Evolutionary conservation across 225 moss, liverwort and hornwort genomes (phyloP), one percentile per base, ranked within the genome.

Genomic region (Marchantia paleacea): DNA sequence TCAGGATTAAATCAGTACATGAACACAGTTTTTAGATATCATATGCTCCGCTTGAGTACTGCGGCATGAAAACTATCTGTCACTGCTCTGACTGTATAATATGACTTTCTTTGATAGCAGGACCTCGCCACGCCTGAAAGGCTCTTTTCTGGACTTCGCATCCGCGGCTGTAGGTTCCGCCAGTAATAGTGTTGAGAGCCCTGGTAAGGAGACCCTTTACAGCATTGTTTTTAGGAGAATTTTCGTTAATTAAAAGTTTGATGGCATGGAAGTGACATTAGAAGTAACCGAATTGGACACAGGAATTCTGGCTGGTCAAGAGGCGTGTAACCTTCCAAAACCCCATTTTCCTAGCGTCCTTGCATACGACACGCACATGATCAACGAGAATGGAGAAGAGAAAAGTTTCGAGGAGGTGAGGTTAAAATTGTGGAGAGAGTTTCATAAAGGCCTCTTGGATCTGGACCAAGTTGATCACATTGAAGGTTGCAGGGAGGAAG

Each of bases 361-460:
- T 69, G 87, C 76, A 82, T 85, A 80, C 54, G 78, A 87, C 73
- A 19, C 58, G 24, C 12, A 73, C 3, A 22, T 87, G 61, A 57
- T 87, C 24, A 69, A 24, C 72, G 80, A 65, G n/a, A 55, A 81
- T 70, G 87, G 85, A 19, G 26, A 48, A 55, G 88, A 85, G 24
- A 78, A 25, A 79, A 75, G 73, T 50, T 88, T 88, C 52, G 88
- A 88, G 64, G 88, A 88, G 68, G 54, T 75, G 57, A 81, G 88
- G 78, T 80, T 81, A 29, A 62, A 73, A 25, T n/a, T 76, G 15
- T 88, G 88, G 88, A 76, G 31, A 49, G 78, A 81, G 16, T 78
- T 0, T 49, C 68, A 75, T 51, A 31, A 52, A 51, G 22, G 30
- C 5, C 8, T 39, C 20, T 0, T 31, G 20, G 60, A 76, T 39